Base-by-base conservation (phyloP, 2,329 filamentous ascomycete species). In the Mollisiaceae sp. region DNA sequence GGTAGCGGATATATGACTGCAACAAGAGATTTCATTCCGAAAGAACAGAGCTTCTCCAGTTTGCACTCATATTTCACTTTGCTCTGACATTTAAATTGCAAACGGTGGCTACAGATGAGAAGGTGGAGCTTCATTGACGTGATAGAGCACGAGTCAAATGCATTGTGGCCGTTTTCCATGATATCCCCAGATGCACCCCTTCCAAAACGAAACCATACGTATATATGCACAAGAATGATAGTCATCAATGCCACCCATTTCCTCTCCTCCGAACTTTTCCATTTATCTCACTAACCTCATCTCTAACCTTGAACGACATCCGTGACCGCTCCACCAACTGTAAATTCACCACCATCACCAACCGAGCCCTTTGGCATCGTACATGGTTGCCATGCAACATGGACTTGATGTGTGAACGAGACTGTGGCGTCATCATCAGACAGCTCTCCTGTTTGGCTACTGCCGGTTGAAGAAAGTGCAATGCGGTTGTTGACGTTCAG, bases 401-500 rank as follows among this genome's bases (percentile, higher is more conserved):
- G 67, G 11, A 68, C 57, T 24, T 69, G 67, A 32, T 71, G 67
- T 1, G 65, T 68, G 41, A 71, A 71, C 1, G 63, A 43, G 14
- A 71, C 64, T 1, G 69, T 71, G 12, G 69, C 69, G 65, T 71
- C 69, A 62, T 71, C 69, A 58, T 71, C 65, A 9, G 65, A 67
- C 11, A 71, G 36, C 41, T 69, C 67, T 9, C 67, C 67, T 2
- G 57, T 59, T 2, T 27, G 50, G 27, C 27, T 68, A 18, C 61
- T 4, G 45, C 60, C 63, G 2, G 65, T 64, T 11, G 60, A 56
- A 14, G 65, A 62, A 8, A 71, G 59, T 2, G 65, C 64, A 58
- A 71, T 71, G 32, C 69, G 63, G 59, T 71, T 71, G 52, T 71
- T 71, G 55, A 71, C 63, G 20, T 71, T 71, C 22, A 71, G 43